Conservation (phyloP, 2,329 filamentous ascomycete species). For the Talaromyces marneffei region DNA sequence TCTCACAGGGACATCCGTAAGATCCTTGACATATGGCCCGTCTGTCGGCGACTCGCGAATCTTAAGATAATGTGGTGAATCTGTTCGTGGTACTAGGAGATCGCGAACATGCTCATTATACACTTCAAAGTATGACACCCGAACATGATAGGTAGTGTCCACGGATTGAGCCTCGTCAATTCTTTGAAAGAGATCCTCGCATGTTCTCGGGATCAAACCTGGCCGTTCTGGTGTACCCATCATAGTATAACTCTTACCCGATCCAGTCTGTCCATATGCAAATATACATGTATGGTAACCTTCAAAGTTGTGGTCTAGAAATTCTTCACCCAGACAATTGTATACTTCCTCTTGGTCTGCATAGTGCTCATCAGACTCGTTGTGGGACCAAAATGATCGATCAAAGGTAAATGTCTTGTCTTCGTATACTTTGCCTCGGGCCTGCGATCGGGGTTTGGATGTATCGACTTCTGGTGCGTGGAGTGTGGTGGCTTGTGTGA, state of each 20-base stretch:
- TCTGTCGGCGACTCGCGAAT: slow-evolving; percentile 93
- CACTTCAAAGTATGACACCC: slow-evolving; percentile 97
- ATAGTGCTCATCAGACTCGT: slow-evolving; percentile 73
- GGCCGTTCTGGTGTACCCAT: slow-evolving; percentile 85
- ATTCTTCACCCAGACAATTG: slow-evolving; percentile 88
- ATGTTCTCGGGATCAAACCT: slow-evolving; percentile 89
- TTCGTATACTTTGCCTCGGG: slow-evolving; percentile 65
- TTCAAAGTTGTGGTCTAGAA: slow-evolving; percentile 98
- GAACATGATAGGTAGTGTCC: slow-evolving; percentile 93
- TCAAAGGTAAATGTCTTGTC: slow-evolving; percentile 94
- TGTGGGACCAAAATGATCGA: slow-evolving; percentile 96
- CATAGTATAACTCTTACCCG: slow-evolving; percentile 96
- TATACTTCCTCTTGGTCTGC: slow-evolving; percentile 91
- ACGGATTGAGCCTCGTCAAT: slow-evolving; percentile 80
- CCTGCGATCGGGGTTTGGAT: slow-evolving; percentile 55
- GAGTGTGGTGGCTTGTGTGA: slow-evolving; percentile 77
- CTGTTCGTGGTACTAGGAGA: slow-evolving; percentile 72
- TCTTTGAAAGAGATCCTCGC: slow-evolving; percentile 89
- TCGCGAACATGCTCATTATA: slow-evolving; percentile 99
- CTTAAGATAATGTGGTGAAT: slow-evolving; percentile 85
- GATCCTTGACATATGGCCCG: slow-evolving; percentile 92
- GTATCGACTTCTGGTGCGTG: slow-evolving; percentile 59
- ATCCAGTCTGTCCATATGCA: slow-evolving; percentile 95
- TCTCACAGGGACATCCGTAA: slow-evolving; percentile 88
- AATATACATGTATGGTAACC: slow-evolving; percentile 99